Evolutionary conservation across 164 flowering plant genomes (phyloP).

Genomic region (Paratinospora sagittata): DNA sequence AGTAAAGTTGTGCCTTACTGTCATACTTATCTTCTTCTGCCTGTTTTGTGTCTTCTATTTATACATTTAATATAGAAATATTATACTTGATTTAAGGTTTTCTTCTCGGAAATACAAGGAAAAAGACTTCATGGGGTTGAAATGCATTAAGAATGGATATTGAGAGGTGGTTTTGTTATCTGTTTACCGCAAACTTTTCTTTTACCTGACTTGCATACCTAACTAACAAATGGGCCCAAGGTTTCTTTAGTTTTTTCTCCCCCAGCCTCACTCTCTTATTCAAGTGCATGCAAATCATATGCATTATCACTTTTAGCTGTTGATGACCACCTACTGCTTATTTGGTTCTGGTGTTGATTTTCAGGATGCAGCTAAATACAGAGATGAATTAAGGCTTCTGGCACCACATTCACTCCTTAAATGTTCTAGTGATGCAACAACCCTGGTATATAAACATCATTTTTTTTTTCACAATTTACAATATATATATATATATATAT

Average conservation of each 20-base stretch:
- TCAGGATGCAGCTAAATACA: slow-evolving; percentile 79
- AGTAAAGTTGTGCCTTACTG: too few relatives aligned
- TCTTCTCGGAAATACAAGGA: background rate
- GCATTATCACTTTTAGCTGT: slow-evolving; percentile 2
- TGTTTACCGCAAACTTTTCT: background rate
- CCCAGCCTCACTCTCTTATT: background rate
- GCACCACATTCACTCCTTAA: slow-evolving; percentile 67
- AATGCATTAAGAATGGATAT: background rate
- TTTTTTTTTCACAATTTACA: background rate
- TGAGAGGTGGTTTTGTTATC: background rate
- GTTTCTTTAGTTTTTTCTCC: too few relatives aligned
- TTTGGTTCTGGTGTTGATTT: slow-evolving; percentile 1
- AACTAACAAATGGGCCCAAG: too few relatives aligned
- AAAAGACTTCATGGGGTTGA: background rate
- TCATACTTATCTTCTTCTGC: background rate
- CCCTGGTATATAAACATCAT: slow-evolving; percentile 44
- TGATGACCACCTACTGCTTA: background rate
- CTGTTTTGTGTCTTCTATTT: background rate
- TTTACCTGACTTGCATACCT: too few relatives aligned
- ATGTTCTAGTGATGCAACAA: slow-evolving; percentile 88
- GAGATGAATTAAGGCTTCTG: slow-evolving; percentile 66
- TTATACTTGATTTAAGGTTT: background rate
- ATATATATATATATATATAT: too few relatives aligned
- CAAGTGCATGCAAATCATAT: background rate
- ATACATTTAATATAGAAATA: background rate